Evolutionary conservation across 164 flowering plant species (phyloP), one percentile per base, ranked within the genome.

Genomic region (Berberis thunbergii): DNA sequence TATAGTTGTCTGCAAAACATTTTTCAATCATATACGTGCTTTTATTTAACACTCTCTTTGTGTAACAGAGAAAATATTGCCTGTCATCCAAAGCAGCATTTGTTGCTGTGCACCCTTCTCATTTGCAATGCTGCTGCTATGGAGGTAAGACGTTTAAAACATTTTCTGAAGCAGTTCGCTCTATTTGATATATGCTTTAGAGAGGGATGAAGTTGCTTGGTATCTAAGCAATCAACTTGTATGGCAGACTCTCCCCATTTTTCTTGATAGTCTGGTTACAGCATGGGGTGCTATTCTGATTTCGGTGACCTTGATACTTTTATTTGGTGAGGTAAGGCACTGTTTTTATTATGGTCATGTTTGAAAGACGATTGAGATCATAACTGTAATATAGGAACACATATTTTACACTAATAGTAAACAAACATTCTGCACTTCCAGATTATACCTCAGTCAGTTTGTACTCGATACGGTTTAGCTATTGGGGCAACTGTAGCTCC

Each of bases 381-480:
- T 26, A 26, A 26, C 26, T 26, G 26, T 26, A 26, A 26, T 26
- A 26, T 26, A 26, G 26, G 26, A 26, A 26, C 26, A 26, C 26
- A 26, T 26, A 26, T 26, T 26, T 26, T 26, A 26, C 26, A 26
- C 26, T 26, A 26, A 26, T 26, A 26, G 26, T 26, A 26, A 26
- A 26, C 26, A 41, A 63, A 7, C 39, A 1, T 2, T 60, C 53
- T 26, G 1, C 46, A 13, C 26, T 41, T 63, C 13, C 70, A 67
- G 98, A 94, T 94, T 10, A 87, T 94, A 69, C 98, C 99, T 1
- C 99, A 95, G 64, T 88, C 99, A 13, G 86, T 95, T 72, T 95
- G 99, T 75, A 83, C 97, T 66, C 87, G 97, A 50, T 54, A 95
- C 82, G 99, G 99, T 65, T 75, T 91, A 71, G 90, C 91, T 41